These are phyloP conservation scores for Blepharisma stoltei DNA, from an alignment of 73 alveolate species.

Conservation along the genomic window DNA sequence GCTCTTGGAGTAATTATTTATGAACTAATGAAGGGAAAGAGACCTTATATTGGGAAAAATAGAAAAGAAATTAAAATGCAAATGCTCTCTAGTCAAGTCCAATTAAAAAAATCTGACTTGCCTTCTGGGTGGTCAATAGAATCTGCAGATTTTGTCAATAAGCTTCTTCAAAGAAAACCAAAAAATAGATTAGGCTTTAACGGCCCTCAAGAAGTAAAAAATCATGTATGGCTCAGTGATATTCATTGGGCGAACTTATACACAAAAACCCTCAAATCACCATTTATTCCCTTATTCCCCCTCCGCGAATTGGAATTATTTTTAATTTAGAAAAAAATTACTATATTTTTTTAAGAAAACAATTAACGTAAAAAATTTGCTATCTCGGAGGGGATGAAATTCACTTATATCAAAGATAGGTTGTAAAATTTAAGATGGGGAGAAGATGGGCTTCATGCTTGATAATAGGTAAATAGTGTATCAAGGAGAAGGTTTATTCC, in stretches of 20 bases:
- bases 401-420: too few relatives aligned
- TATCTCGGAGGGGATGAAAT: too few relatives aligned
- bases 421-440: too few relatives aligned
- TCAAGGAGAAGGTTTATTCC: too few relatives aligned
- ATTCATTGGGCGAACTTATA: constrained; percentile 63
- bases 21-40: constrained; percentile 77
- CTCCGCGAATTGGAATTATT: too few relatives aligned
- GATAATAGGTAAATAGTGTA: too few relatives aligned
- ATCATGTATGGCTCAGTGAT: constrained; percentile 83
- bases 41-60: constrained; percentile 85
- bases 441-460: too few relatives aligned
- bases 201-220: constrained; percentile 74
- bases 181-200: constrained; percentile 73
- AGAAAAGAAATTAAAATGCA: constrained; percentile 70
- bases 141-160: neutral
- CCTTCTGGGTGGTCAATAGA: constrained; percentile 18
- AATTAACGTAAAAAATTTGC: too few relatives aligned
- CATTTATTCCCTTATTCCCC: constrained; percentile 30
- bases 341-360: too few relatives aligned
- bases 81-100: constrained; percentile 58
- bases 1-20: constrained; percentile 86
- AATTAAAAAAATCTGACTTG: constrained; percentile 62
- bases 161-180: constrained; percentile 61
- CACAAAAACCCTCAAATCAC: constrained; percentile 32
- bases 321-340: too few relatives aligned